Base-by-base conservation (phyloP, 176 grass and related monocot species). In the Hsuehochloa calcarea region DNA sequence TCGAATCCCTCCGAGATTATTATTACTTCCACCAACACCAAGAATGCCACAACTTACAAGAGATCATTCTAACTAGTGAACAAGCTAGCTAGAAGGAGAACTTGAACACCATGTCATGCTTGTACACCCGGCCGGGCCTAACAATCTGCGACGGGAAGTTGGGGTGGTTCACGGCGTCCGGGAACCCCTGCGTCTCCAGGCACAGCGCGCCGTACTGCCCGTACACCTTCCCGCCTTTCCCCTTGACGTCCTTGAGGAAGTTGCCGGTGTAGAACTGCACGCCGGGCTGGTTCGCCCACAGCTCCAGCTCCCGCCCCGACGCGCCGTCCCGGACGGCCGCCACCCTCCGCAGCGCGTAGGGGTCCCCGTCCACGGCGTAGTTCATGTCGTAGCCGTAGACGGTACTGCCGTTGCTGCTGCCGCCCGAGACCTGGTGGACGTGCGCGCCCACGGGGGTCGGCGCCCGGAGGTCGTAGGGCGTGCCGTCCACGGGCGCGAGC, bases 201-300 rank as follows among this genome's bases (percentile, higher is more conserved):
- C 93, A 95, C 78, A 98, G 74, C 4, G 78, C 96, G 15, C 47
- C 89, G 70, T 95, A 80, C 75, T 81, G 27, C 74, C 12, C 35
- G 81, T 98, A 95, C 40, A 87, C 51, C 37, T 60, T 65, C 2
- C 91, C 93, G 3, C 74, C 88, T 80, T 96, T 99, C 7, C 96
- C 96, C 38, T 35, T 67, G 4, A 74, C 38, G 37, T 75, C 51
- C 4, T 56, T 56, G 26, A 99, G 65, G 65, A 83, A 88, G 82
- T 95, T 92, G n/a, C 80, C 88, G 5, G 96, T 94, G 91, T 99
- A 99, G 83, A 99, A 91, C 86, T 99, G 96, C 79, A 96, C 88
- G 0, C 96, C 96, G 13, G 91, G 93, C 81, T 98, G 96, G 86
- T 96, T 87, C n/a, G 93, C 85, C 91, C 91, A 96, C 73, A 99